Evolutionary conservation across 371 early-diverging fungal genomes (phyloP).

Genomic region (Zychaea mexicana): DNA sequence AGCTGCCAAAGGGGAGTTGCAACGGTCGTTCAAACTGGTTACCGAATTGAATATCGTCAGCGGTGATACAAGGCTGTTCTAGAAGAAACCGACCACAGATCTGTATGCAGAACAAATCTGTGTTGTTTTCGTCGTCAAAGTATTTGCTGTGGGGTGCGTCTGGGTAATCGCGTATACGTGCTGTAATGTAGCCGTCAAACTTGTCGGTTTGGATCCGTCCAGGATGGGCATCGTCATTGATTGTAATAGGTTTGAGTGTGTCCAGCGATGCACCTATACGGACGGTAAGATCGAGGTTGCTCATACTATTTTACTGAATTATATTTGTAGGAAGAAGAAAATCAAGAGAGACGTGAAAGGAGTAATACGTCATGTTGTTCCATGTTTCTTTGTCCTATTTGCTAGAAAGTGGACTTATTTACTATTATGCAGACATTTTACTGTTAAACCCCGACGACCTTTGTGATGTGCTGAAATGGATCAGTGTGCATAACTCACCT

Average conservation of each 20-base stretch:
- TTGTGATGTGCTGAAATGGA: no score
- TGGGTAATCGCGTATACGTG: slow-evolving; percentile 64
- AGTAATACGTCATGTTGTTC: no score
- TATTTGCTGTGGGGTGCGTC: slow-evolving; percentile 37
- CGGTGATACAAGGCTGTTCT: slow-evolving; percentile 48
- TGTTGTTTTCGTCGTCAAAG: slow-evolving; percentile 48
- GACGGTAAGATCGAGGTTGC: slow-evolving; percentile 27
- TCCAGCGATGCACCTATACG: slow-evolving; percentile 63
- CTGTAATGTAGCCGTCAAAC: slow-evolving; percentile 69
- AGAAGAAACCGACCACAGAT: slow-evolving; percentile 71
- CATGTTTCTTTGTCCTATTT: no score
- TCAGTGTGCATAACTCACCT: no score
- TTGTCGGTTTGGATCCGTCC: slow-evolving; percentile 60
- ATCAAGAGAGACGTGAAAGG: no score
- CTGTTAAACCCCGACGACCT: no score
- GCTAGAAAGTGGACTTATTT: no score
- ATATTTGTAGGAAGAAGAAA: no score
- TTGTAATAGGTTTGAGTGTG: slow-evolving; percentile 51
- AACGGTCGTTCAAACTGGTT: slow-evolving; percentile 75
- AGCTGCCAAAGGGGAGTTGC: slow-evolving; percentile 72
- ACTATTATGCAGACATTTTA: no score
- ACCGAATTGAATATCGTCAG: slow-evolving; percentile 78
- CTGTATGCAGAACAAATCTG: slow-evolving; percentile 71
- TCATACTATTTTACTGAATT: no score
- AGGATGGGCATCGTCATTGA: slow-evolving; percentile 72